Evolutionary conservation across 805 yeast species (phyloP).

Genomic region (Candida adriatica): DNA sequence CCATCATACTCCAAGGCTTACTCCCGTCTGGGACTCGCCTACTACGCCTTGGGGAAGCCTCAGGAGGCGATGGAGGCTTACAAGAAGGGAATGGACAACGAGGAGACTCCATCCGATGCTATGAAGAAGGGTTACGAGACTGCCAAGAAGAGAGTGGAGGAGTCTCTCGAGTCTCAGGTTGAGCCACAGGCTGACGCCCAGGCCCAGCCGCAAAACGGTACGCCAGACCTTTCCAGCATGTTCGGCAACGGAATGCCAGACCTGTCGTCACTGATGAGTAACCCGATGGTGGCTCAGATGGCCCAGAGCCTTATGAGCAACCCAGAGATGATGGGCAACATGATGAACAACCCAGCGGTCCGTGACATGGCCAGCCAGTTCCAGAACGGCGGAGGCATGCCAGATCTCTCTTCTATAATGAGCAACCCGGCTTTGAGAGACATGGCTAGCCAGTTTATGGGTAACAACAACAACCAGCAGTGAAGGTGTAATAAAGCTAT

Average conservation of each 20-base stretch:
- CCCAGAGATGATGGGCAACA: slow-evolving; percentile 65
- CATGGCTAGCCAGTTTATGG: slow-evolving; percentile 9
- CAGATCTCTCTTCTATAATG: slow-evolving; percentile 3
- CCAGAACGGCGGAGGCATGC: slow-evolving; percentile 55
- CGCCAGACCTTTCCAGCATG: slow-evolving; percentile 65
- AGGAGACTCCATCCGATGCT: slow-evolving; percentile 74
- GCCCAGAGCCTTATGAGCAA: slow-evolving; percentile 85
- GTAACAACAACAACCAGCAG: slow-evolving; percentile 1
- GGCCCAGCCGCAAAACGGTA: slow-evolving; percentile 36
- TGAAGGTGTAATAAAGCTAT: neutral
- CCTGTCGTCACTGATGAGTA: slow-evolving; percentile 65
- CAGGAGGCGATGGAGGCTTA: slow-evolving; percentile 88
- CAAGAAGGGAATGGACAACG: slow-evolving; percentile 77
- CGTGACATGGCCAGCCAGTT: slow-evolving; percentile 78
- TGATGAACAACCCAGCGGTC: slow-evolving; percentile 76
- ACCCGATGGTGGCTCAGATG: slow-evolving; percentile 89
- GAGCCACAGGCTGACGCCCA: slow-evolving; percentile 15
- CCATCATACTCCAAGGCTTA: slow-evolving; percentile 86
- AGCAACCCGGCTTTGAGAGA: slow-evolving; percentile 4
- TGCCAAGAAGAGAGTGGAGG: slow-evolving; percentile 82
- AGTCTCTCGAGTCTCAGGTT: slow-evolving; percentile 43
- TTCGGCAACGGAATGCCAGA: slow-evolving; percentile 64
- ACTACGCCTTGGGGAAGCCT: slow-evolving; percentile 90
- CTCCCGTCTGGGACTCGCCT: slow-evolving; percentile 91
- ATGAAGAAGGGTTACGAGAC: slow-evolving; percentile 93